Base-by-base conservation (phyloP, 139 green algal species). In the Closterium sp. region DNA sequence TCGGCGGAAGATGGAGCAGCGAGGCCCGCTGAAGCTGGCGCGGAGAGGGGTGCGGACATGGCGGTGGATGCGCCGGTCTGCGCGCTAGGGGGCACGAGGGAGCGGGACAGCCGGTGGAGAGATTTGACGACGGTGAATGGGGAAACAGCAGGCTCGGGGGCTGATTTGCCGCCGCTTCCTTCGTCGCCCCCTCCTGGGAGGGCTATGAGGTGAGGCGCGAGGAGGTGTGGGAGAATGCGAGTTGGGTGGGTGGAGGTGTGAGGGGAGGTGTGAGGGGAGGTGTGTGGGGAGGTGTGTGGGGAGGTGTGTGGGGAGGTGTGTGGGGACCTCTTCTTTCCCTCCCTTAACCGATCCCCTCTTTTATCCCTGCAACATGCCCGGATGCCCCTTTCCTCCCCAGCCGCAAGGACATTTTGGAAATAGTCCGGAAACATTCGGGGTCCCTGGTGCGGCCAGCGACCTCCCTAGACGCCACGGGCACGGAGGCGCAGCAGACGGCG, bases 371-470 rank as follows among this genome's bases (percentile, higher is more conserved):
- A n/a, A n/a, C n/a, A n/a, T n/a, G n/a, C n/a, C n/a, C n/a, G n/a
- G n/a, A n/a, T n/a, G n/a, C n/a, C 38, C 38, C 38, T 1, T 66
- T 66, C 4, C 38, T 66, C 38, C 2, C 38, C 87, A 91, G 87
- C 7, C 87, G 87, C 2, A 30, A 38, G 2, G 87, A 87, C 33
- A 28, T 91, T 87, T 33, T 91, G 0, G 87, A 91, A 3, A 91
- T 91, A 30, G 87, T 87, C 7, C 21, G 87, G 1, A 91, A 91
- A 19, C 87, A 91, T 23, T 91, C 87, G 36, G 33, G 34, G 2
- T 87, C 87, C 31, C 36, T 91, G 25, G 34, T 38, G 28, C 4
- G 87, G 21, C 87, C 87, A 34, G 87, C 34, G 6, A 16, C 23
- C 3, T 30, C 87, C 0, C 0, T 5, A 16, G 34, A 86, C 69